These are phyloP conservation scores for Solanum sparsipilum DNA, from an alignment of 257 asterid genomes.

Conservation along the genomic window DNA sequence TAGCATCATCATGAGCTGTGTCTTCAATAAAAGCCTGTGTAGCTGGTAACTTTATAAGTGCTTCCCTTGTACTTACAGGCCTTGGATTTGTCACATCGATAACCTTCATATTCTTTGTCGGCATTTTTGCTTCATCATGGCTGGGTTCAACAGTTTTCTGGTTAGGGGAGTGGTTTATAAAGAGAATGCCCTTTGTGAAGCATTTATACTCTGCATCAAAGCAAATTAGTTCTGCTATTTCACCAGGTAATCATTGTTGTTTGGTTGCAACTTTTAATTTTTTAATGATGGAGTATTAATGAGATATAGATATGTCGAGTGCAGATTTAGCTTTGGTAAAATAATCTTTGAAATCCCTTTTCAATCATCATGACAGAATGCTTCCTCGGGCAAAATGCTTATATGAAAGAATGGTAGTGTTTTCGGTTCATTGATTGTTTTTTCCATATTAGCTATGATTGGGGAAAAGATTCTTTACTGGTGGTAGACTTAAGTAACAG, in stretches of 20 bases:
- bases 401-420: background rate
- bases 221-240: constrained; percentile 83
- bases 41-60: background rate
- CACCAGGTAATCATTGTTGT: constrained; percentile 54
- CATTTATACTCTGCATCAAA: constrained; percentile 86
- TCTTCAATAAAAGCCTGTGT: background rate
- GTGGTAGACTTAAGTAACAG: background rate
- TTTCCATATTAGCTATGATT: background rate
- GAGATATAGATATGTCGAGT: background rate
- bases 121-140: constrained; percentile 93
- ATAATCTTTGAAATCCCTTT: background rate
- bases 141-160: constrained; percentile 82
- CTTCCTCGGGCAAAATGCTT: background rate
- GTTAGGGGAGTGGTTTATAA: constrained; percentile 88
- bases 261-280: background rate
- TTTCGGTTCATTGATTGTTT: background rate
- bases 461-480: background rate
- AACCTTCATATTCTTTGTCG: constrained; percentile 66
- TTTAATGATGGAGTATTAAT: background rate
- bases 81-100: constrained; percentile 86
- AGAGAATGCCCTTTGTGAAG: constrained; percentile 78
- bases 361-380: background rate
- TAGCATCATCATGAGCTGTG: background rate
- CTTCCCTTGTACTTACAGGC: constrained; percentile 40
- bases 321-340: background rate